These are phyloP conservation scores for Mortierella antarctica DNA, from an alignment of 192 early-diverging fungal genomes.

Conservation along the genomic window DNA sequence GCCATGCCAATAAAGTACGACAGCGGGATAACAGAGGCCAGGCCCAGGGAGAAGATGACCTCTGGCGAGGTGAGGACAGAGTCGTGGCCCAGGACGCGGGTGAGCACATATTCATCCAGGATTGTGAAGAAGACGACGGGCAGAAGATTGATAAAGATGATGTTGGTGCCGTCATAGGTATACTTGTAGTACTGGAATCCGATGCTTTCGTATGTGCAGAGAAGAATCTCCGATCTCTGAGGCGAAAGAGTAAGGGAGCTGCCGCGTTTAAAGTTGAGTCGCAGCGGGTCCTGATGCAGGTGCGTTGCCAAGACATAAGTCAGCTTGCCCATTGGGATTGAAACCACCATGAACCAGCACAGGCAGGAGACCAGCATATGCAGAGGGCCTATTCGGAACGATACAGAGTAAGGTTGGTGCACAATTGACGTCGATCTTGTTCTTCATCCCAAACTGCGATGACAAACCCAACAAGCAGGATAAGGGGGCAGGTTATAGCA, in stretches of 20 bases:
- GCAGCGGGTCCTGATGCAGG: conserved; percentile 82
- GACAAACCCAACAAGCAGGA: conserved; percentile 13
- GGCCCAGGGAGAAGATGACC: conserved; percentile 75
- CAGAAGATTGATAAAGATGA: conserved; percentile 94
- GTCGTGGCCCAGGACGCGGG: conserved; percentile 46
- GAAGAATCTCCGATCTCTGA: conserved; percentile 70
- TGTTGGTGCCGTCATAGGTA: conserved; percentile 96
- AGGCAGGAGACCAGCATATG: conserved; percentile 79
- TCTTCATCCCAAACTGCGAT: not conserved
- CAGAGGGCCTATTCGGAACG: conserved; percentile 72
- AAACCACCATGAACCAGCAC: conserved; percentile 89
- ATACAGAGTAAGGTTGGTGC: conserved; percentile 31
- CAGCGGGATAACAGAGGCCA: conserved; percentile 89
- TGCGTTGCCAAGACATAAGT: conserved; percentile 84
- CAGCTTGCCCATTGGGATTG: conserved; percentile 95
- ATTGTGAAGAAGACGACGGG: conserved; percentile 86
- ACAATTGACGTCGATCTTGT: conserved; percentile 8
- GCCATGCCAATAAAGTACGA: conserved; percentile 98
- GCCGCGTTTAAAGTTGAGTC: conserved; percentile 76
- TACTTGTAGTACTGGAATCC: conserved; percentile 97
- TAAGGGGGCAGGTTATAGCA: not conserved
- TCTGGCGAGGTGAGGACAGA: conserved; percentile 30
- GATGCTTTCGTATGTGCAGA: conserved; percentile 89
- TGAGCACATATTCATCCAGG: conserved; percentile 82
- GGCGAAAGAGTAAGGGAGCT: conserved; percentile 43